A percentile compares a stretch with the other conserved stretches of the same genome.
Evolutionary conservation across 257 asterid species (phyloP).

Genomic region (Orobanche coerulescens): DNA sequence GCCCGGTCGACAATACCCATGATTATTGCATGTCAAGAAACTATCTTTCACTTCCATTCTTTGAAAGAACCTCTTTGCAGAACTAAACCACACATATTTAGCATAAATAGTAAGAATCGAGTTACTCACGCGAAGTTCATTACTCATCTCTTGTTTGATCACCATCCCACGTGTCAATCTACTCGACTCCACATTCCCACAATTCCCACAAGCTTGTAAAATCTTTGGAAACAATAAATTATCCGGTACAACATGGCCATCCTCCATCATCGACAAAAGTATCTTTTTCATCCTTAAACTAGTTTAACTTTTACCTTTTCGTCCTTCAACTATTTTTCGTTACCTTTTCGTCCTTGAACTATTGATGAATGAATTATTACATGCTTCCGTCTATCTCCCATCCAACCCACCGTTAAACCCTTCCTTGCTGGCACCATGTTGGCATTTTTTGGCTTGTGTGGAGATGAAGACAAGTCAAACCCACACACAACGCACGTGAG

Average conservation of each 20-base stretch:
- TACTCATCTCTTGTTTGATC: conserved; percentile 38
- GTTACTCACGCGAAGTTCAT: conserved; percentile 47
- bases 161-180: conserved; percentile 50
- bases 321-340: too few relatives aligned
- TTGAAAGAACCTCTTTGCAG: conserved; percentile 43
- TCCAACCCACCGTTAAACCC: too few relatives aligned
- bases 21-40: conserved; percentile 74
- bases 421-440: too few relatives aligned
- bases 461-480: too few relatives aligned
- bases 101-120: conserved; percentile 67
- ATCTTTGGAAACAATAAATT: conserved; percentile 60
- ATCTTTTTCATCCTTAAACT: too few relatives aligned
- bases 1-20: conserved; percentile 55
- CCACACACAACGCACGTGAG: too few relatives aligned
- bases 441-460: too few relatives aligned
- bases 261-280: conserved; percentile 59
- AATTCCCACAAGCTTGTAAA: conserved; percentile 66
- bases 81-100: conserved; percentile 48
- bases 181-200: conserved; percentile 56
- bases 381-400: too few relatives aligned
- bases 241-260: conserved; percentile 52
- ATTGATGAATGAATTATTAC: too few relatives aligned
- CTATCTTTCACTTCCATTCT: conserved; percentile 48
- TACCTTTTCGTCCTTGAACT: too few relatives aligned
- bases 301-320: too few relatives aligned